phyloP scores from a whole-genome alignment of 2,329 filamentous ascomycete genomes.

The Blastomyces emzantsi region DNA sequence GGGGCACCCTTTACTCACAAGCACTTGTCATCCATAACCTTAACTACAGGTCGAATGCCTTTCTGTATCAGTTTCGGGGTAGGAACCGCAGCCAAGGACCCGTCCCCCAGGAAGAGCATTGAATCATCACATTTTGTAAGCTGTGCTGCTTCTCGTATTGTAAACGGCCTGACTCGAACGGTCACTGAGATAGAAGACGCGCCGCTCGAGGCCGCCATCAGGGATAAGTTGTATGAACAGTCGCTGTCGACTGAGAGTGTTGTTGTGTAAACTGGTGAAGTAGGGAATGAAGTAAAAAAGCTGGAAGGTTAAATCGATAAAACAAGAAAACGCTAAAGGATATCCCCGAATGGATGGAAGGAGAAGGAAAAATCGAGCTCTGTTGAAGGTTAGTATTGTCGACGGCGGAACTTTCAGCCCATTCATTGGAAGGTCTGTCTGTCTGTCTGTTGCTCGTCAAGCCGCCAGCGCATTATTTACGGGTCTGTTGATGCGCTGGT shows the following conservation, averaged over 20 bases:
- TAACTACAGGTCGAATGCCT: conserved; percentile 84
- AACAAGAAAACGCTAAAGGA: background rate
- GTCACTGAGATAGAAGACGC: conserved; percentile 44
- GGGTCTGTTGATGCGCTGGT: conserved; percentile 7
- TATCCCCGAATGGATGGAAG: background rate
- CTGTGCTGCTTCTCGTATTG: conserved; percentile 90
- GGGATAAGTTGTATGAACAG: conserved; percentile 6
- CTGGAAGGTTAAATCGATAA: background rate
- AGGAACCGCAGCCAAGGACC: conserved; percentile 79
- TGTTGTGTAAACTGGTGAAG: conserved; percentile 7
- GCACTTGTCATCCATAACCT: conserved; percentile 92
- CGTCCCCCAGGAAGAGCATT: conserved; percentile 90
- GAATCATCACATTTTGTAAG: conserved; percentile 68
- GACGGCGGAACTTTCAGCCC: background rate
- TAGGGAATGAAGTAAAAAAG: background rate
- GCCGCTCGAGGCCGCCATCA: conserved; percentile 37
- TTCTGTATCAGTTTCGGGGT: conserved; percentile 76
- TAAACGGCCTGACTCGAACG: conserved; percentile 57
- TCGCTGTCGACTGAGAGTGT: background rate
- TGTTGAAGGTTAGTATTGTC: conserved; percentile 1
- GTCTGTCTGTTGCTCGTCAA: background rate
- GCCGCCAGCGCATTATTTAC: conserved; percentile 10
- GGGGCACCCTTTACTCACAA: conserved; percentile 54
- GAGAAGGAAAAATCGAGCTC: conserved; percentile 5
- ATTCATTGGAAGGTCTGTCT: conserved; percentile 2